Evolutionary conservation across 2,329 filamentous ascomycete genomes (phyloP), one percentile per base, ranked within the genome.

Genomic region (Aspergillus ustus): DNA sequence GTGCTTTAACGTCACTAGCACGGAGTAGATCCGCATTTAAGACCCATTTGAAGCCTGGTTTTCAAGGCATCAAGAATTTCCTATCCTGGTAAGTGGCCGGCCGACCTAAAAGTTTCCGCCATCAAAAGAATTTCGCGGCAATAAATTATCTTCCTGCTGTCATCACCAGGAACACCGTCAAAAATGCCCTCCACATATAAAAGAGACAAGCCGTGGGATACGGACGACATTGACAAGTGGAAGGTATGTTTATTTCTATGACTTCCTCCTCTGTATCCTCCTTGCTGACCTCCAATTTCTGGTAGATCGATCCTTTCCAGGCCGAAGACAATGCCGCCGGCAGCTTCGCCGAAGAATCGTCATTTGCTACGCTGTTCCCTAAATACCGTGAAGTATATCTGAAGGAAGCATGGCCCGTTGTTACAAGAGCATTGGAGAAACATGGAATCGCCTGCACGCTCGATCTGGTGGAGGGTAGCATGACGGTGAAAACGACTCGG

Each of bases 161-260:
- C 34, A 44, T 37, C 13, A 53, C 31, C 53, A 57, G 48, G 40
- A 45, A 46, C 56, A 11, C 57, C 20, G n/a, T 51, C 72, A 81
- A 71, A 25, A 52, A 93, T 97, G 93, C 92, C 93, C 65, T 95
- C 92, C 31, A 96, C 90, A 67, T 88, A 97, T 80, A 91, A 97
- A 65, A 90, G 87, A 69, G 92, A 96, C 3, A 97, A 97, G 78
- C 91, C 92, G 59, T 96, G 93, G 93, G 93, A 97, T 73, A 96
- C 93, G 60, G 93, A 96, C 65, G 95, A 97, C 73, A 92, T 98
- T 67, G 94, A 98, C 81, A 96, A 97, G 78, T 98, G 93, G 93
- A 94, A 93, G 83, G 88, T 89, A 53, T 28, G 70, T 25, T 40
- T 7, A 7, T 3, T 17, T 34, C 22, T 4, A 20, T 17, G 22